phyloP scores from a whole-genome alignment of 495 filamentous ascomycete genomes.

The Neurospora sp. region DNA sequence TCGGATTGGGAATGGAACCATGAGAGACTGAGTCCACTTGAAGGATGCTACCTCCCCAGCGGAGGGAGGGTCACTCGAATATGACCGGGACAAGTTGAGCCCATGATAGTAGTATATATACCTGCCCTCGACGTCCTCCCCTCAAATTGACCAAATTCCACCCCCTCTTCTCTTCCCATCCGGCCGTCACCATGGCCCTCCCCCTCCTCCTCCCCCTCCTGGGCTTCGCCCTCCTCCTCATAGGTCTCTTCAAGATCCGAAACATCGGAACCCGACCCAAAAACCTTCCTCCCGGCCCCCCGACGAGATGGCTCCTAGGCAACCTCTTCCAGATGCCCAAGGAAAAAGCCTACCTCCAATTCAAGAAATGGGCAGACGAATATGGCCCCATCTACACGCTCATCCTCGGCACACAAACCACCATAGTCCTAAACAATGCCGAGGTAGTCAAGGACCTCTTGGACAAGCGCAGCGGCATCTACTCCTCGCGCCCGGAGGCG shows the following conservation, averaged over 20 bases:
- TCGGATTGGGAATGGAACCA: no score
- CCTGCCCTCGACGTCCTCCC: no score
- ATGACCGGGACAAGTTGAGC: no score
- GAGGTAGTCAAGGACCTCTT: constrained; percentile 18
- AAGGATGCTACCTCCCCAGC: no score
- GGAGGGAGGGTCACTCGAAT: no score
- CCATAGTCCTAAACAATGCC: constrained; percentile 17
- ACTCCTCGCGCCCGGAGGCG: constrained; percentile 13
- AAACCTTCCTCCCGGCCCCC: constrained; percentile 11
- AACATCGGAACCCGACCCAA: neutral
- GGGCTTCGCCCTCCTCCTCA: neutral
- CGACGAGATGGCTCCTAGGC: constrained; percentile 17
- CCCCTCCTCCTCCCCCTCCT: neutral
- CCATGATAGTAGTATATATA: no score
- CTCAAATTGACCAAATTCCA: no score
- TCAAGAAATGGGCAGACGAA: constrained; percentile 19
- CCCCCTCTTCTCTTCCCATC: no score
- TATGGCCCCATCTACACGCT: constrained; percentile 25
- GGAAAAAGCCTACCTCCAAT: constrained; percentile 14
- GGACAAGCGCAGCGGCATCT: constrained; percentile 21
- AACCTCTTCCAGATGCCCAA: constrained; percentile 23
- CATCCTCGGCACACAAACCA: constrained; percentile 18
- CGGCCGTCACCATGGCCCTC: neutral
- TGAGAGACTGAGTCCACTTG: no score
- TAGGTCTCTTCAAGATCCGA: neutral